Percentiles rank a stretch among this genome's conserved stretches.
Evolutionary conservation across 352 stramenopile species (phyloP).

Genomic region (Pythium aristosporum): DNA sequence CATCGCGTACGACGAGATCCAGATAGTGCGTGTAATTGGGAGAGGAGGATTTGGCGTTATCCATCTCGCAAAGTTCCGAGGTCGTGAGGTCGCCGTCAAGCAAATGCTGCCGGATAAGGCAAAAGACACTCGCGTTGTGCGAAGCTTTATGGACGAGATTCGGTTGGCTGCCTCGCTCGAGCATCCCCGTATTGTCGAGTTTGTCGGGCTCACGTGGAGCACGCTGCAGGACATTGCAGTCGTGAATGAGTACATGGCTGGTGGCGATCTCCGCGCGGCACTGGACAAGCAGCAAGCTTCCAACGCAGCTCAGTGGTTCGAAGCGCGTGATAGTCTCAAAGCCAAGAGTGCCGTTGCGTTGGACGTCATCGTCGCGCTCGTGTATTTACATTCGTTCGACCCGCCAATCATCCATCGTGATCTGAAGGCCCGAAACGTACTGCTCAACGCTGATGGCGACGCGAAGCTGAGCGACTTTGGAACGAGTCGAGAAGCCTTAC

Average conservation of each 20-base stretch:
- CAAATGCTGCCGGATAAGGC: too few relatives aligned
- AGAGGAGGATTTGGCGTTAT: too few relatives aligned
- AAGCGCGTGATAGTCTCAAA: not conserved
- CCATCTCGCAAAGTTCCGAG: too few relatives aligned
- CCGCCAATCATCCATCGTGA: conserved; percentile 30
- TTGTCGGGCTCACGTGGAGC: conserved; percentile 40
- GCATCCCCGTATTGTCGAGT: conserved; percentile 38
- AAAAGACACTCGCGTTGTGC: conserved; percentile 23
- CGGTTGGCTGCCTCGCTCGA: conserved; percentile 33
- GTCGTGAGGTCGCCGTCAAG: too few relatives aligned
- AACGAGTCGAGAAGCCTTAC: conserved; percentile 15
- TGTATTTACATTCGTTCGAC: conserved; percentile 33
- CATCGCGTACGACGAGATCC: too few relatives aligned
- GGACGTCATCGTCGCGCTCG: conserved; percentile 25
- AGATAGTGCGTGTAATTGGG: too few relatives aligned
- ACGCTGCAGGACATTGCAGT: conserved; percentile 32
- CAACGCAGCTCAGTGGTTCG: conserved; percentile 10
- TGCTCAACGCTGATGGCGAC: conserved; percentile 20
- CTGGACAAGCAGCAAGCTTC: too few relatives aligned
- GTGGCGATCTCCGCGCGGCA: conserved; percentile 25
- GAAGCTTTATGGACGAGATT: conserved; percentile 40
- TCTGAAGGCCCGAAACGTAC: conserved; percentile 27
- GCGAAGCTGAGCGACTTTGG: conserved; percentile 32
- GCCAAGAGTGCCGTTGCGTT: conserved; percentile 23
- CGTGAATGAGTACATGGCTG: conserved; percentile 36